Evolutionary conservation across 306 rosid genomes (phyloP), one percentile per base, ranked within the genome.

Genomic region (Cyclanthera cordifolia): DNA sequence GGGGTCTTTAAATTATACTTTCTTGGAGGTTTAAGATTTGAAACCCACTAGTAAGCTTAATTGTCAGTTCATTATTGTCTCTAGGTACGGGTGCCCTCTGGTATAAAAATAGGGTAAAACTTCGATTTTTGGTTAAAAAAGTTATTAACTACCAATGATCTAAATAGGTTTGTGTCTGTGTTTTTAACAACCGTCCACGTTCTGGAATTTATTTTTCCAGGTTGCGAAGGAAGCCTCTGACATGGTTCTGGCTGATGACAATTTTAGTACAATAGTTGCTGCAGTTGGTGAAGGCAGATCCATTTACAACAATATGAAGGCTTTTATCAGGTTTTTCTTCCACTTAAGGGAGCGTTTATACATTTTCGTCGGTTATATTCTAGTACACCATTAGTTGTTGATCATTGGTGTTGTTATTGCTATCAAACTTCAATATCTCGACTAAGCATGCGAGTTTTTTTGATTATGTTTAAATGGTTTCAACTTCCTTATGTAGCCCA

Each of bases 181-280:
- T 5, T 39, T 19, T 16, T 67, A 39, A 63, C 65, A 57, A 17
- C 6, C n/a, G 24, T 50, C 50, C 25, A 11, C 34, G 3, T 21
- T 21, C 13, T 37, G 19, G 68, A 43, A 6, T 64, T 43, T 68
- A 28, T 50, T n/a, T 66, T 59, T 72, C 27, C 82, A 93, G 98
- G 98, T 93, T 70, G 96, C 98, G n/a, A 93, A 93, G 85, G 96
- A 93, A 79, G 94, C 96, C 71, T 89, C 96, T 3, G 96, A 93
- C 76, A 93, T 93, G 98, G 98, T 93, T 46, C 82, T 89, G 74
- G 96, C 96, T 0, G 98, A 93, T 56, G 98, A 89, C 77, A 93
- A 89, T 74, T 93, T 93, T 49, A 93, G 95, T 60, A 75, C 98
- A 32, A 93, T 89, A 75, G 98, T 93, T 68, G 83, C 96, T 77